Base-by-base conservation (phyloP, 352 stramenopile species). In the Saprolegnia parasitica region DNA sequence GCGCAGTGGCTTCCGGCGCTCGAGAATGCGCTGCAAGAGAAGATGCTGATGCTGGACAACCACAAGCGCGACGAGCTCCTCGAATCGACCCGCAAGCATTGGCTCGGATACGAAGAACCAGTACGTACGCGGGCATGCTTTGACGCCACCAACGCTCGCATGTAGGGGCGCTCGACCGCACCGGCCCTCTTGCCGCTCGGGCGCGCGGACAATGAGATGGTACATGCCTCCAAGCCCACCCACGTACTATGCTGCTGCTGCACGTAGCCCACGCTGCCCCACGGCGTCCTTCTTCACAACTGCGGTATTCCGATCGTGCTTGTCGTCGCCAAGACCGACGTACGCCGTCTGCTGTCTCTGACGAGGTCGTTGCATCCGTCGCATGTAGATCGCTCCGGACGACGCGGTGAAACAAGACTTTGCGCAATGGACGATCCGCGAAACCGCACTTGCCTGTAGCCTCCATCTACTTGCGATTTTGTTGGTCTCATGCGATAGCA, bases 401-500 rank as follows among this genome's bases (percentile, higher is more conserved):
- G 91, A 90, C 73, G 91, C 86, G 6, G 72, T 91, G 21, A 90
- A 93, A 70, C 89, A 91, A 79, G 86, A 94, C 71, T 94, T 88
- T 72, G 83, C 93, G 46, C 83, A 94, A 74, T 93, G 83, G 62
- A 84, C 78, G 5, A 75, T 94, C 39, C 86, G 86, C 45, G 83
- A 91, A 52, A 88, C 89, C 63, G 83, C 83, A 11, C 86, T 94
- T 73, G 79, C 79, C 72, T 91, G 86, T 92, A 80, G 67, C 15
- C 23, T 8, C 37, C 18, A 11, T 35, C 20, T 23, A 56, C 24
- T 23, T 8, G 11, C 49, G 49, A 50, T 55, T 21, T 15, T 35
- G 13, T 11, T 62, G 11, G 16, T 46, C 18, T 39, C 18, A 20
- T 65, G 35, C 10, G 35, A 54, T 4, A 0, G 62, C 58, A 93